These are phyloP conservation scores for Lineolata rhizophorae DNA, from an alignment of 495 filamentous ascomycete genomes.

Conservation along the genomic window DNA sequence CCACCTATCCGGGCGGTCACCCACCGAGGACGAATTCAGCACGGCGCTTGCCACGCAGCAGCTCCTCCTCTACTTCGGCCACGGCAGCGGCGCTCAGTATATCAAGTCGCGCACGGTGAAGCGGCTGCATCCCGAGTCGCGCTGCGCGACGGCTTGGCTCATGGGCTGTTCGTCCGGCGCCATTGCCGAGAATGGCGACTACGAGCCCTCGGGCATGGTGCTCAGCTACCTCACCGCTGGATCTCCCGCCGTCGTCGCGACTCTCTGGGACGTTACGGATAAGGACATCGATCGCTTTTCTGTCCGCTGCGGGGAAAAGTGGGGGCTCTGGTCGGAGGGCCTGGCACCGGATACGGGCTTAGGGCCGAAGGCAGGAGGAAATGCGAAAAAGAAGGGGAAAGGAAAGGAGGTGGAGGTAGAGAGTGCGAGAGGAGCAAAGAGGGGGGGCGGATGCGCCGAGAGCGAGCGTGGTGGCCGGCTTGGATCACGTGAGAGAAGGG, in stretches of 20 bases:
- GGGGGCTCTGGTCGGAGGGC: constrained; percentile 38
- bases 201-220: constrained; percentile 74
- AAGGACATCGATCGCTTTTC: constrained; percentile 89
- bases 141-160: constrained; percentile 58
- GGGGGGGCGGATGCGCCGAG: background rate
- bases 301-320: constrained; percentile 49
- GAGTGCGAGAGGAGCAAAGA: constrained; percentile 2
- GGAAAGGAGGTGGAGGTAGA: constrained; percentile 14
- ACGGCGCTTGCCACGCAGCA: constrained; percentile 32
- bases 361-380: no score
- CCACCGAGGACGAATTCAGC: constrained; percentile 58
- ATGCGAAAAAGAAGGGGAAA: constrained; percentile 14
- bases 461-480: background rate
- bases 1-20: constrained; percentile 20
- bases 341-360: constrained; percentile 10
- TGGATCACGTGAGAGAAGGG: no score
- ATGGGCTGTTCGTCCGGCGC: constrained; percentile 79
- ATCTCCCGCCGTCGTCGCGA: constrained; percentile 49
- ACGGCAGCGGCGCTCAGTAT: constrained; percentile 89
- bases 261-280: constrained; percentile 94
- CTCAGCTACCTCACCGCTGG: constrained; percentile 80
- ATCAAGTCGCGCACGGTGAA: constrained; percentile 62
- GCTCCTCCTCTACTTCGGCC: constrained; percentile 81
- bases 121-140: constrained; percentile 35
- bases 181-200: constrained; percentile 61